Base-by-base conservation (phyloP, 83 land plant genomes). In the Picea abies region DNA sequence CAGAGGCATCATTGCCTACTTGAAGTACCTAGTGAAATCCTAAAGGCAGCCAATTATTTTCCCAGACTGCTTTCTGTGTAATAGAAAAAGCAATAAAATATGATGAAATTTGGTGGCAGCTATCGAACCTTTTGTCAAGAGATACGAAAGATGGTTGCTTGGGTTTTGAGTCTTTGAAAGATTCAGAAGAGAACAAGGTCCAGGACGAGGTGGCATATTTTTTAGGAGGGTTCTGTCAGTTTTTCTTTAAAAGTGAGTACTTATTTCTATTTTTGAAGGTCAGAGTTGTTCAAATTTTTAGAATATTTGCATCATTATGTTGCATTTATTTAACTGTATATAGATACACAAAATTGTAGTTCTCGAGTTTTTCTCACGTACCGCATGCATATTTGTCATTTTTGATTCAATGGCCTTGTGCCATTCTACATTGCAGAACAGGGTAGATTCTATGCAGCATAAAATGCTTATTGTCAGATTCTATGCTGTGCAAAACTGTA, bases 241-340 rank as follows among this genome's bases (percentile, higher is more conserved):
- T 39, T 41, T 72, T 19, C 22, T 41, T 41, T 44, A 56, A 56
- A 41, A 41, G 76, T 72, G 76, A n/a, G 6, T 72, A 22, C 77
- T 70, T 32, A 70, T 70, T 70, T 37, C 47, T 70, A n/a, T 70
- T 17, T 70, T 70, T 69, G 35, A 35, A 37, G 75, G 39, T 70
- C 75, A 37, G 22, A 35, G 47, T 41, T 70, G 9, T 47, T 41
- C 75, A 37, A 37, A 37, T 69, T 70, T 47, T 37, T 37, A 35
- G n/a, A 6, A 15, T 37, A 70, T 35, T 37, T 19, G 2, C 47
- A 17, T 6, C 6, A 2, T 19, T 5, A 5, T 37, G 44, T 16
- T 70, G 39, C 75, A 17, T 17, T 15, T 6, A 37, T 70, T 0
- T 37, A 41, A 70, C 20, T 70, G 41, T 16, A 37, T 32, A 69